phyloP scores from a whole-genome alignment of 305 asterid species.

The Plantago coronopus region DNA sequence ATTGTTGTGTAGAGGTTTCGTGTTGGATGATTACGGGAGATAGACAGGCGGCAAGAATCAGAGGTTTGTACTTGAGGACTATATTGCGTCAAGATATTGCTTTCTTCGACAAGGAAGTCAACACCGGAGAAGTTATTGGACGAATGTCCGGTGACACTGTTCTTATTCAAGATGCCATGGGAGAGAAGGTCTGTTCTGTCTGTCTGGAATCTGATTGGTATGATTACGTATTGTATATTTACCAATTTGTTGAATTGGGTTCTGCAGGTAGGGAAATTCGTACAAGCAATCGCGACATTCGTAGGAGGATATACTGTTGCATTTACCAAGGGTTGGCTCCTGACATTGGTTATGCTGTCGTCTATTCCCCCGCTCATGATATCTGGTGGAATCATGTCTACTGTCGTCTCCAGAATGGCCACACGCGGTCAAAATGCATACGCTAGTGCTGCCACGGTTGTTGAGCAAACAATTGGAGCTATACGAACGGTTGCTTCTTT shows the following conservation, averaged over 20 bases:
- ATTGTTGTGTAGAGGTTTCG: slow-evolving; percentile 7
- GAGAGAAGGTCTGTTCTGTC: not conserved
- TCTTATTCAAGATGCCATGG: slow-evolving; percentile 17
- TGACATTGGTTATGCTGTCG: slow-evolving; percentile 9
- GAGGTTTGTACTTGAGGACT: slow-evolving; percentile 9
- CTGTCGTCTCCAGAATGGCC: slow-evolving; percentile 7
- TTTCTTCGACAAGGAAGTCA: slow-evolving; percentile 6
- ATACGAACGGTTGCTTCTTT: slow-evolving; percentile 54
- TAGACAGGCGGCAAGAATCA: slow-evolving; percentile 3
- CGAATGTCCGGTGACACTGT: slow-evolving; percentile 9
- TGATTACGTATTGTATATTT: not conserved
- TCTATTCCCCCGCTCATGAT: slow-evolving; percentile 12
- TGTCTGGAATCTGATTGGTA: not conserved
- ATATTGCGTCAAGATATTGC: slow-evolving; percentile 12
- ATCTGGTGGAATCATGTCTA: slow-evolving; percentile 12
- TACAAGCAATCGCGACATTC: slow-evolving; percentile 8
- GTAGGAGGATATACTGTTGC: slow-evolving; percentile 8
- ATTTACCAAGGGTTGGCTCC: slow-evolving; percentile 11
- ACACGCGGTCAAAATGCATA: slow-evolving; percentile 12
- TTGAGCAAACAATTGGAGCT: slow-evolving; percentile 9
- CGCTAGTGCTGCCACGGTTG: slow-evolving; percentile 6
- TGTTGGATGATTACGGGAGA: slow-evolving; percentile 12
- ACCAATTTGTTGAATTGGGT: not conserved
- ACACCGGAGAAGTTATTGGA: slow-evolving; percentile 11
- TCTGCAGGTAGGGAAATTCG: slow-evolving; percentile 8